These are phyloP conservation scores for Fusarium pseudocircinatum DNA, from an alignment of 2,329 filamentous ascomycete species.

Conservation along the genomic window DNA sequence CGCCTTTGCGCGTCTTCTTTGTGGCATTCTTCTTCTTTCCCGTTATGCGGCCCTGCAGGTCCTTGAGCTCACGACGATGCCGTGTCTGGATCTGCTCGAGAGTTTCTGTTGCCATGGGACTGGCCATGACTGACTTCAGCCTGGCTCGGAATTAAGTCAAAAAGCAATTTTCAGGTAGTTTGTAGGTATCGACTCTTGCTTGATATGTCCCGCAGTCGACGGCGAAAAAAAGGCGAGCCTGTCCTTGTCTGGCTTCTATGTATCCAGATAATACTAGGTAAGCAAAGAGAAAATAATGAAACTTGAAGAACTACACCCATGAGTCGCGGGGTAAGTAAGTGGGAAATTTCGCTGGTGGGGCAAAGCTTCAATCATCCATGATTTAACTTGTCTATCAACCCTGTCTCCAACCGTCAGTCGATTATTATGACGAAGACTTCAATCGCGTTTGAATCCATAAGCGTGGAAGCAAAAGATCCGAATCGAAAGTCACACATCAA, in stretches of 20 bases:
- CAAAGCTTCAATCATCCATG: slow-evolving; percentile 3
- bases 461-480: background rate
- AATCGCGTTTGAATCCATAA: background rate
- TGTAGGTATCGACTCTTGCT: background rate
- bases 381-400: slow-evolving; percentile 1
- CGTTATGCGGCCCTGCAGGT: slow-evolving; percentile 85
- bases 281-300: background rate
- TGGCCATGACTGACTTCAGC: slow-evolving; percentile 40
- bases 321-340: slow-evolving; percentile 28
- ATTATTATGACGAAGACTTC: background rate
- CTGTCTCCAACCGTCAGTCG: background rate
- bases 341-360: slow-evolving; percentile 27
- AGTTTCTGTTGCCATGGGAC: slow-evolving; percentile 50
- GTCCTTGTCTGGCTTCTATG: background rate
- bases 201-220: background rate
- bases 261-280: background rate
- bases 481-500: background rate
- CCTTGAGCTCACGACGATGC: slow-evolving; percentile 88
- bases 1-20: slow-evolving; percentile 81
- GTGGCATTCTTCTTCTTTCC: slow-evolving; percentile 97
- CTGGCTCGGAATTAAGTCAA: background rate
- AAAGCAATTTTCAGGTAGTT: background rate
- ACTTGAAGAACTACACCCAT: background rate
- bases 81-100: slow-evolving; percentile 82
- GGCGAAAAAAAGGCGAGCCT: background rate